Base-by-base conservation (phyloP, 2,329 filamentous ascomycete genomes). In the Phialophora chinensis region DNA sequence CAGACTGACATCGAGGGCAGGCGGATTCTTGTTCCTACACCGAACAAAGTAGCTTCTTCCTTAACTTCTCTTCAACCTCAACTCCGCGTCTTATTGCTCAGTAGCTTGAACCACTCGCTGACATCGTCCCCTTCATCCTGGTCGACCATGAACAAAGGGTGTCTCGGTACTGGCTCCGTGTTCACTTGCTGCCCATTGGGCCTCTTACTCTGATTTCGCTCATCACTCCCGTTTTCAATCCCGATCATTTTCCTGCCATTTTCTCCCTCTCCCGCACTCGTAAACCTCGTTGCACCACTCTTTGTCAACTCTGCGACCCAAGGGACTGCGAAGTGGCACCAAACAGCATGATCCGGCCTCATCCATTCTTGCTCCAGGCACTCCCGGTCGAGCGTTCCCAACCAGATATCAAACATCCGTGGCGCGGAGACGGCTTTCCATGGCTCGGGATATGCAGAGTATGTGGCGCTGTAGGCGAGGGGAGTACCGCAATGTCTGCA, bases 91-190 rank as follows among this genome's bases (percentile, higher is more conserved):
- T 33, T 23, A 23, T 20, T 55, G 3, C 10, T 20, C 29, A 31
- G 17, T 1, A 29, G n/a, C 53, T 17, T 35, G 8, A 55, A 10
- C 53, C 53, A 55, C 29, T 35, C 27, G 29, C 29, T 29, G 3
- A 55, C 17, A 35, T 55, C 29, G 10, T 31, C 53, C n/a, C 29
- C 53, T 33, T 55, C 53, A 17, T n/a, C 10, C 29, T 55, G 53
- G 10, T 55, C 53, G n/a, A 55, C 29, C 53, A 55, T 55, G 17
- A 55, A 55, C 25, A 55, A 11, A 55, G 53, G 53, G 35, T 55
- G 53, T 33, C 53, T 55, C 27, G 53, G 29, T 7, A 35, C n/a
- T 14, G 29, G 29, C 20, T 33, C 29, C 4, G 53, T 55, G 25
- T 35, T 14, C 10, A 52, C 3, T 33, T 35, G 10, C n/a, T 17